phyloP scores from a whole-genome alignment of 2,329 filamentous ascomycete genomes.

The Colletotrichum sublineola region DNA sequence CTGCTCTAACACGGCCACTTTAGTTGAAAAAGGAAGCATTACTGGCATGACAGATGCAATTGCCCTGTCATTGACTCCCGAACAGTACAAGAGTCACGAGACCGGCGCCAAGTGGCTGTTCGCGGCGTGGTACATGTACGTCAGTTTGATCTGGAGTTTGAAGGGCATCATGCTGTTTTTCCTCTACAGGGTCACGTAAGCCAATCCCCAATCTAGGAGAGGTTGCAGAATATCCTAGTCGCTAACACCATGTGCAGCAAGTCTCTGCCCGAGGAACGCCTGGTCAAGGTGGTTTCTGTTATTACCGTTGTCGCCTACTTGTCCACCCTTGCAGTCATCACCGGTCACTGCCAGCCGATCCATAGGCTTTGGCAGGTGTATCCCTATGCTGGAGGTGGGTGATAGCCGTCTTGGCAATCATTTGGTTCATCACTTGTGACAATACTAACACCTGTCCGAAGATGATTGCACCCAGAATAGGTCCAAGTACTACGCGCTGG shows the following conservation, averaged over 20 bases:
- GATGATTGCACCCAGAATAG: conserved; percentile 37
- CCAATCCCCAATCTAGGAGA: too few species aligned
- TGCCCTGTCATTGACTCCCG: conserved; percentile 24
- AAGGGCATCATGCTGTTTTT: conserved; percentile 40
- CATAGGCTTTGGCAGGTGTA: conserved; percentile 37
- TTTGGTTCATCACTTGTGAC: too few species aligned
- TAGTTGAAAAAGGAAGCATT: conserved; percentile 37
- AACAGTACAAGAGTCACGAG: conserved; percentile 35
- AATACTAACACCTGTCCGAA: background rate
- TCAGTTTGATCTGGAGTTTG: conserved; percentile 37
- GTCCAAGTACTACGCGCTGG: conserved; percentile 36
- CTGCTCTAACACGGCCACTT: background rate
- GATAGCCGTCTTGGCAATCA: too few species aligned
- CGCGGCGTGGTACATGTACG: conserved; percentile 38
- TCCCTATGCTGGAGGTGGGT: conserved; percentile 29
- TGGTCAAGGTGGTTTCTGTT: conserved; percentile 26
- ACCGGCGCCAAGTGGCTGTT: conserved; percentile 37
- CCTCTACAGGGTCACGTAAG: conserved; percentile 36
- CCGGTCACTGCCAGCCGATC: conserved; percentile 30
- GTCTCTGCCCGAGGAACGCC: conserved; percentile 33
- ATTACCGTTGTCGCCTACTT: conserved; percentile 27
- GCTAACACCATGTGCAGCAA: conserved; percentile 9
- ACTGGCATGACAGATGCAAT: conserved; percentile 35
- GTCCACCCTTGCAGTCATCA: conserved; percentile 29
- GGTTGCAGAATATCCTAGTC: too few species aligned